phyloP scores from a whole-genome alignment of 768 basidiomycete genomes.

The Suillus occidentalis region DNA sequence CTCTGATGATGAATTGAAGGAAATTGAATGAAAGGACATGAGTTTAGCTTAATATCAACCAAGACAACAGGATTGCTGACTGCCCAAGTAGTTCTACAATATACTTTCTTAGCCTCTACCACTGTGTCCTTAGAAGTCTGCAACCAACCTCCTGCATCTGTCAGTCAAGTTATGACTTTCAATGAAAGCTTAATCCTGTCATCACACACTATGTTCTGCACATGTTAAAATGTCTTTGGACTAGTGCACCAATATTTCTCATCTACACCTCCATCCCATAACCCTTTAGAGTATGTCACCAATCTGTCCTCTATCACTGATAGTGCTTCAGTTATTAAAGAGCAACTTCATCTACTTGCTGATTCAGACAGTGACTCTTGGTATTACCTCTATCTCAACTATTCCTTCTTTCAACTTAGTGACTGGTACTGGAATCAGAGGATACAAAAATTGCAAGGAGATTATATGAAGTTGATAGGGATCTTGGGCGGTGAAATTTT shows the following conservation, averaged over 20 bases:
- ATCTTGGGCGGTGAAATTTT: constrained; percentile 1
- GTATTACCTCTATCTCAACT: constrained; percentile 18
- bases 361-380: background rate
- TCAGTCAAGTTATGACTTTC: background rate
- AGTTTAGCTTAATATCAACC: too few relatives aligned
- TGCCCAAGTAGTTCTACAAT: background rate
- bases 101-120: background rate
- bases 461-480: background rate
- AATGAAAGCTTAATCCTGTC: too few relatives aligned
- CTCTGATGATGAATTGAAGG: too few relatives aligned
- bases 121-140: background rate
- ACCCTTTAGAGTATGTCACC: background rate
- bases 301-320: background rate
- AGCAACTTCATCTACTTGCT: background rate
- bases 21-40: too few relatives aligned
- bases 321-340: rapidly evolving
- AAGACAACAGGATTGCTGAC: too few relatives aligned
- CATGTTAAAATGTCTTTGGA: background rate
- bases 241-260: background rate
- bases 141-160: background rate
- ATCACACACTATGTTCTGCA: background rate
- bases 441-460: background rate
- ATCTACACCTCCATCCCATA: background rate
- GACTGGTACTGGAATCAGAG: too few relatives aligned
- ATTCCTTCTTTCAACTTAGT: background rate